These are phyloP conservation scores for Claviceps spartinae DNA, from an alignment of 2,329 filamentous ascomycete species.

Conservation along the genomic window DNA sequence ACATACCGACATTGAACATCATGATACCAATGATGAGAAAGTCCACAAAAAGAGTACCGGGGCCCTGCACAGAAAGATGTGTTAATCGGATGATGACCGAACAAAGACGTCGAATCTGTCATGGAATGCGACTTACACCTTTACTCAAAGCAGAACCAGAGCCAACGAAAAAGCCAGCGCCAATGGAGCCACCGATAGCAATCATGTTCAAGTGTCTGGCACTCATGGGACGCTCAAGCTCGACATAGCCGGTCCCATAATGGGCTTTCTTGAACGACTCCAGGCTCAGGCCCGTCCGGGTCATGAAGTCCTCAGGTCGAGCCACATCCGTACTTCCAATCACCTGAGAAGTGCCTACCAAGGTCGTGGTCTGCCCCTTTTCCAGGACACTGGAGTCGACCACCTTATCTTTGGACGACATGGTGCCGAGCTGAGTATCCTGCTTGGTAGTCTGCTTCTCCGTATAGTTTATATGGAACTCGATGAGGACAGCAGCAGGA, in stretches of 20 bases:
- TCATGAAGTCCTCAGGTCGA: conserved; percentile 19
- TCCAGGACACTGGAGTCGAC: conserved; percentile 8
- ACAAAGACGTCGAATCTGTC: not conserved
- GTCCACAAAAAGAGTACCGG: conserved; percentile 5
- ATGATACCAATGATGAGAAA: conserved; percentile 7
- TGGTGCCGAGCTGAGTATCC: conserved; percentile 1
- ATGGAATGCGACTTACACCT: conserved; percentile 29
- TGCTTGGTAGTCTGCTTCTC: not conserved
- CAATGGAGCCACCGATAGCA: conserved; percentile 47
- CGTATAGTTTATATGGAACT: not conserved
- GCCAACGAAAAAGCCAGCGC: conserved; percentile 50
- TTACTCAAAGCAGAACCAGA: conserved; percentile 37
- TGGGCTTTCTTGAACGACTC: conserved; percentile 25
- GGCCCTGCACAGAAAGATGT: conserved; percentile 1
- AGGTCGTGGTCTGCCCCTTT: conserved; percentile 9
- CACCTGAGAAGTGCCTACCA: conserved; percentile 9
- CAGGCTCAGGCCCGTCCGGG: conserved; percentile 24
- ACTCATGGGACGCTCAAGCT: conserved; percentile 33
- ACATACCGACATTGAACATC: conserved; percentile 8
- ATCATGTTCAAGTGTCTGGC: conserved; percentile 46
- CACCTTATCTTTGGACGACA: conserved; percentile 10
- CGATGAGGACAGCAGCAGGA: not conserved
- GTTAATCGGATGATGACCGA: not conserved
- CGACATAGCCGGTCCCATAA: conserved; percentile 19
- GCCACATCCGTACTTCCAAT: conserved; percentile 7